Percentiles rank a stretch among this genome's conserved stretches.
phyloP scores from a whole-genome alignment of 1,139 yeast species.

The Blastobotrys petasosporus region DNA sequence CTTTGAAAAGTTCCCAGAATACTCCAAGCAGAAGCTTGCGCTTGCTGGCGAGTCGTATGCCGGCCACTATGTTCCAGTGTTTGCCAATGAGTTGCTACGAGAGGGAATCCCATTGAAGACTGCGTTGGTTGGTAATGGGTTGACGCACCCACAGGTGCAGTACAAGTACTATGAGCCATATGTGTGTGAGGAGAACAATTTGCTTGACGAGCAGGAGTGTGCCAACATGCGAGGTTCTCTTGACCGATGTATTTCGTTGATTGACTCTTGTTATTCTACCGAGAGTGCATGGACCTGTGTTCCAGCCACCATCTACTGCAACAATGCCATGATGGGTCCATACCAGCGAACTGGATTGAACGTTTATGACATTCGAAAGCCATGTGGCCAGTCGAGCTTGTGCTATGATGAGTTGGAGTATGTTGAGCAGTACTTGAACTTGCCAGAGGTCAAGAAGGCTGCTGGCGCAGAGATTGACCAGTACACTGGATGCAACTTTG shows the following conservation, averaged over 20 bases:
- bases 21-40: constrained; percentile 56
- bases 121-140: constrained; percentile 76
- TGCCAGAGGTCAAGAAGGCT: constrained; percentile 53
- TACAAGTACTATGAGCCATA: constrained; percentile 66
- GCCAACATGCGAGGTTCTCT: constrained; percentile 46
- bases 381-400: constrained; percentile 47
- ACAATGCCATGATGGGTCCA: constrained; percentile 46
- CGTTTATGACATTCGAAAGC: constrained; percentile 60
- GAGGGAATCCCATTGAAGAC: constrained; percentile 51
- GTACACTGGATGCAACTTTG: constrained; percentile 52
- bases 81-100: constrained; percentile 65
- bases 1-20: constrained; percentile 67
- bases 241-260: constrained; percentile 52
- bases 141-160: constrained; percentile 70
- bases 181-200: constrained; percentile 83
- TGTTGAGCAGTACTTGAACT: constrained; percentile 55
- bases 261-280: constrained; percentile 48
- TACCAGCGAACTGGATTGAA: constrained; percentile 57
- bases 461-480: constrained; percentile 52
- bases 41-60: constrained; percentile 87
- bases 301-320: constrained; percentile 81
- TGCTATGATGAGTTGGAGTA: constrained; percentile 57
- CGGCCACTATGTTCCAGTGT: constrained; percentile 78
- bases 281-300: constrained; percentile 45
- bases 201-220: constrained; percentile 58